Evolutionary conservation across 495 filamentous ascomycete genomes (phyloP).

Genomic region (Podospora pseudopauciseta): DNA sequence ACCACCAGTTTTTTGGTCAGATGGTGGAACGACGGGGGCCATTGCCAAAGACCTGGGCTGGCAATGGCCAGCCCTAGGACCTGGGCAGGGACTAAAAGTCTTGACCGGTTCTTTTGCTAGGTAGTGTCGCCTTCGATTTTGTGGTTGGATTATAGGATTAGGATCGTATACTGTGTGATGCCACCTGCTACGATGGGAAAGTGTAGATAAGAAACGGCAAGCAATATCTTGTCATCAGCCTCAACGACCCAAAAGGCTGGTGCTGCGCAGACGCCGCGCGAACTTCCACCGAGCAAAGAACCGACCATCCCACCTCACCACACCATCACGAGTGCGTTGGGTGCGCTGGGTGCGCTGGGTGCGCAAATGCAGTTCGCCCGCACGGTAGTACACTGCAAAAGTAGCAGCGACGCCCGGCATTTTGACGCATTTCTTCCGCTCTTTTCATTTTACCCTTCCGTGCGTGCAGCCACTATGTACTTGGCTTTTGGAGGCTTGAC

Average conservation of each 20-base stretch:
- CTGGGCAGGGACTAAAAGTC: not conserved
- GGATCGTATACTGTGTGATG: not conserved
- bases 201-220: not conserved
- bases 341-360: not conserved
- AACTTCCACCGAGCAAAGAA: not conserved
- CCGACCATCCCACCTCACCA: slow-evolving; percentile 2
- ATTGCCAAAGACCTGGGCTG: not conserved
- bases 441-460: not conserved
- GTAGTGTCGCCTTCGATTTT: not conserved
- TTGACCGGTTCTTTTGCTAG: not conserved
- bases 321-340: not conserved
- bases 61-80: not conserved
- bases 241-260: slow-evolving; percentile 5
- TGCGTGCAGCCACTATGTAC: not conserved
- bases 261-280: slow-evolving; percentile 1
- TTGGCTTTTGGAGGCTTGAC: not conserved
- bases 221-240: not conserved
- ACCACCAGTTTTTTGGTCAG: slow-evolving; percentile 2
- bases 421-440: not conserved
- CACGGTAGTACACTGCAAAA: not conserved
- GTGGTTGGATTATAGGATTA: not conserved
- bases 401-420: not conserved
- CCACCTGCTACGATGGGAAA: slow-evolving; percentile 1
- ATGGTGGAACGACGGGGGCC: not conserved
- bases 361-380: not conserved